A percentile compares a stretch with the other conserved stretches of the same genome.
These are phyloP conservation scores for Periconia macrospinosa DNA, from an alignment of 2,329 filamentous ascomycete species.

Conservation along the genomic window DNA sequence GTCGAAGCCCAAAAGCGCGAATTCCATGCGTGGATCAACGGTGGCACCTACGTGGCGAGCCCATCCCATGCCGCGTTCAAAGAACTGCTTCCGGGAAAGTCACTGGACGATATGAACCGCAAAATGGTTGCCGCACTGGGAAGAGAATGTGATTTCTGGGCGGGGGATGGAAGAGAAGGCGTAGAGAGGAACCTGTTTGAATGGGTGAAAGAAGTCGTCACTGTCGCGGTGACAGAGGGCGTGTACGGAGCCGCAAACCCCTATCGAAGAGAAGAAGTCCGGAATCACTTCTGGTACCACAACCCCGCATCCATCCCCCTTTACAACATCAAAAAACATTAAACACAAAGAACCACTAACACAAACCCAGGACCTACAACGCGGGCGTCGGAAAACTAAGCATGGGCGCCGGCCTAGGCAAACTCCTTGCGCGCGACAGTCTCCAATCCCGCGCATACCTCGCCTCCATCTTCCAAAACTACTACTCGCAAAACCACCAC, in stretches of 20 bases:
- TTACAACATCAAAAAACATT: too few relatives aligned
- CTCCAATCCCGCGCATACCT: constrained; percentile 14
- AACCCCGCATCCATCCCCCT: too few relatives aligned
- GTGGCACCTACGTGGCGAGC: constrained; percentile 32
- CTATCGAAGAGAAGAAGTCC: constrained; percentile 30
- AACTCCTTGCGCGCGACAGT: constrained; percentile 21
- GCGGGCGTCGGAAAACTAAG: constrained; percentile 3
- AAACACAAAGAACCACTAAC: not conserved
- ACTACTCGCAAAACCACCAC: constrained; percentile 39
- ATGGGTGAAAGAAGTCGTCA: constrained; percentile 32
- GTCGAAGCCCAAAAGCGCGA: constrained; percentile 32
- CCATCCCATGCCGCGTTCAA: constrained; percentile 33
- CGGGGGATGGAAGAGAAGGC: not conserved
- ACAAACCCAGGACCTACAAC: constrained; percentile 16
- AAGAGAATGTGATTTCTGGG: not conserved
- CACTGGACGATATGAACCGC: constrained; percentile 41
- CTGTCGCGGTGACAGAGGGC: constrained; percentile 36
- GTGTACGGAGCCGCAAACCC: constrained; percentile 45
- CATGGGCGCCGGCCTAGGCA: not conserved
- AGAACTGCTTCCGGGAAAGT: constrained; percentile 31
- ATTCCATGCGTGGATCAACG: constrained; percentile 19
- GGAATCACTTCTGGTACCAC: constrained; percentile 37
- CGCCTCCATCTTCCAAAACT: constrained; percentile 30
- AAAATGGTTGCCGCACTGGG: constrained; percentile 27
- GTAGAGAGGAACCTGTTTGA: not conserved